Conservation (phyloP, 352 stramenopile genomes). For the Phytophthora lateralis region DNA sequence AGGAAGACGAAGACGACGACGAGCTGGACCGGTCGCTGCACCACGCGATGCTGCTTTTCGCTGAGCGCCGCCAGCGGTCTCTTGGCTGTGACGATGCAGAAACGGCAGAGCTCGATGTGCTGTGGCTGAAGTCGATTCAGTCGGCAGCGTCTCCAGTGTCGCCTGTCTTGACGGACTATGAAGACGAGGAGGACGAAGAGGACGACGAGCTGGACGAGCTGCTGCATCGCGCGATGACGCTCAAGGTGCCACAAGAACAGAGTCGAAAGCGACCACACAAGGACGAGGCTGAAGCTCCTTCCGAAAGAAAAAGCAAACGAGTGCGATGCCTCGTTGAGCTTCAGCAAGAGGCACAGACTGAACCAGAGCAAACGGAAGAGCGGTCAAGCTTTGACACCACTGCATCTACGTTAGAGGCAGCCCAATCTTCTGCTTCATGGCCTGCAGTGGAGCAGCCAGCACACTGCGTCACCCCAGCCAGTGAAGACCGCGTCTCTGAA, state of each 20-base stretch:
- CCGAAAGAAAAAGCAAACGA: slow-evolving; percentile 6
- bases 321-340: slow-evolving; percentile 13
- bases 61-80: neutral
- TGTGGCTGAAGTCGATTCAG: slow-evolving; percentile 2
- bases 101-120: slow-evolving; percentile 4
- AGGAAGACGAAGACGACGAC: slow-evolving; percentile 5
- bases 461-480: neutral
- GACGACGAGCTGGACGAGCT: slow-evolving; percentile 11
- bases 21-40: slow-evolving; percentile 9
- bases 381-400: neutral
- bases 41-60: slow-evolving; percentile 7
- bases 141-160: neutral
- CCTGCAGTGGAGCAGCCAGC: neutral
- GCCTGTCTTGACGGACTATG: slow-evolving; percentile 1
- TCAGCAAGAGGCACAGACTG: neutral
- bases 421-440: neutral
- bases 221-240: neutral
- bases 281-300: neutral
- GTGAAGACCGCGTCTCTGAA: neutral
- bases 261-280: neutral
- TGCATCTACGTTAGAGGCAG: neutral
- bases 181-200: slow-evolving; percentile 6
- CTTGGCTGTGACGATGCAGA: neutral
- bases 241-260: neutral
- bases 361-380: neutral